A percentile compares a stretch with the other conserved stretches of the same genome.
Evolutionary conservation across 768 basidiomycete species (phyloP).

Genomic region (Exidia glandulosa): DNA sequence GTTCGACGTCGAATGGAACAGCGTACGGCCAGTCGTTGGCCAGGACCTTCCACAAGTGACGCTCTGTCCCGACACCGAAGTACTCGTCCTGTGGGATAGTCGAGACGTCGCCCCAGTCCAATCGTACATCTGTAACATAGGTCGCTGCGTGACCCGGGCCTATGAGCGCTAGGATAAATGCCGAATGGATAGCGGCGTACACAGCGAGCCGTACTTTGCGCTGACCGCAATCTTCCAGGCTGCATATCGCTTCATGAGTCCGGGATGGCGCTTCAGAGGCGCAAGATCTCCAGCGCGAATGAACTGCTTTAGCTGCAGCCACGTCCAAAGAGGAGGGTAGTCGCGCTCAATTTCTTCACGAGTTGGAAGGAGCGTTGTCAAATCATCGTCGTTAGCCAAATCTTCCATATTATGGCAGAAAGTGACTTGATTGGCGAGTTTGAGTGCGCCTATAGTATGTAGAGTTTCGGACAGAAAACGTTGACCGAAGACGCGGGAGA

Average conservation of each 20-base stretch:
- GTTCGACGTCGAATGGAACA: conserved; percentile 64
- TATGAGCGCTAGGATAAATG: too few species aligned
- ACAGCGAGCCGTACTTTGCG: background rate
- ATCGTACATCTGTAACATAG: background rate
- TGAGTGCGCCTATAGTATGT: too few species aligned
- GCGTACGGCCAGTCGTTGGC: conserved; percentile 88
- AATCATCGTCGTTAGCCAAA: too few species aligned
- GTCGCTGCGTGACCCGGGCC: too few species aligned
- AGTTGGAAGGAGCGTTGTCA: too few species aligned
- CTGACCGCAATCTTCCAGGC: background rate
- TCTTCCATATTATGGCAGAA: too few species aligned
- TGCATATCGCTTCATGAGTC: background rate
- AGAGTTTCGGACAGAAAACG: too few species aligned
- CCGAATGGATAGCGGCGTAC: too few species aligned
- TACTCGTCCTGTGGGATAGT: conserved; percentile 28
- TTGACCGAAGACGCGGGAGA: too few species aligned
- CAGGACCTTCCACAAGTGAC: conserved; percentile 53
- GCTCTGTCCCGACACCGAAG: conserved; percentile 53
- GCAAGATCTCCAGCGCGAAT: background rate
- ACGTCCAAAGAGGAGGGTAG: background rate
- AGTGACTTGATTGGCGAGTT: too few species aligned
- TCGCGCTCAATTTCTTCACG: background rate
- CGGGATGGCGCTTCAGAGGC: background rate
- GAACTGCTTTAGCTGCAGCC: background rate
- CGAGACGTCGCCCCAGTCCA: background rate